Evolutionary conservation across 331 rosid genomes (phyloP).

Genomic region (Stylosanthes scabra): DNA sequence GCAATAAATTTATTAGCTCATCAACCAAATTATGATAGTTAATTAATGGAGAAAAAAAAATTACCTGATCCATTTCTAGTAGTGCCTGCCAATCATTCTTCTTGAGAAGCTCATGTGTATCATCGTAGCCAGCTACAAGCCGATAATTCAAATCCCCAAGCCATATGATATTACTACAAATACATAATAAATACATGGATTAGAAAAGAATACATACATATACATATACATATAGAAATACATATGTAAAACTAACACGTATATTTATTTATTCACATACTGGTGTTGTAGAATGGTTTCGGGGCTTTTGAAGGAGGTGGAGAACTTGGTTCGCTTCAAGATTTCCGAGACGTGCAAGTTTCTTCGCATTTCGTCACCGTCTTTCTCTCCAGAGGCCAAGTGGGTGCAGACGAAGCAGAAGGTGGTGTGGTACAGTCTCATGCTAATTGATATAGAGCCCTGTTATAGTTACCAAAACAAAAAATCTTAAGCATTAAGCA

Average conservation of each 20-base stretch:
- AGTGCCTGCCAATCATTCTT: conserved; percentile 83
- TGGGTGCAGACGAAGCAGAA: conserved; percentile 97
- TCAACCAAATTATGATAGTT: too few relatives aligned
- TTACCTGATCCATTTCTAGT: conserved; percentile 86
- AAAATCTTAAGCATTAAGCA: background rate
- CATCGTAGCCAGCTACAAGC: conserved; percentile 61
- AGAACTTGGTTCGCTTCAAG: conserved; percentile 78
- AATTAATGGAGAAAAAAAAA: background rate
- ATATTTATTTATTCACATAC: conserved; percentile 36
- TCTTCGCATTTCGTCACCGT: conserved; percentile 79
- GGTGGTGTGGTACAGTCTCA: conserved; percentile 65
- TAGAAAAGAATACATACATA: conserved; percentile 38
- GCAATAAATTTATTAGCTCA: too few relatives aligned
- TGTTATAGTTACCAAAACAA: conserved; percentile 25
- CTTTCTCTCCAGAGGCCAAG: conserved; percentile 89
- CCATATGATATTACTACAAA: conserved; percentile 81
- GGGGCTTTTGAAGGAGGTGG: conserved; percentile 54
- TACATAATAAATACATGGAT: background rate
- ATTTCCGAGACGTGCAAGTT: conserved; percentile 83
- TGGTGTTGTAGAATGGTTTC: conserved; percentile 76
- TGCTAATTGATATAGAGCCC: conserved; percentile 95
- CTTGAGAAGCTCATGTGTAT: conserved; percentile 65
- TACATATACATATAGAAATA: too few relatives aligned
- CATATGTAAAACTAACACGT: too few relatives aligned
- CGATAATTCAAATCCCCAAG: conserved; percentile 98